Evolutionary conservation across 768 basidiomycete genomes (phyloP).

Genomic region (Galerina sulciceps): DNA sequence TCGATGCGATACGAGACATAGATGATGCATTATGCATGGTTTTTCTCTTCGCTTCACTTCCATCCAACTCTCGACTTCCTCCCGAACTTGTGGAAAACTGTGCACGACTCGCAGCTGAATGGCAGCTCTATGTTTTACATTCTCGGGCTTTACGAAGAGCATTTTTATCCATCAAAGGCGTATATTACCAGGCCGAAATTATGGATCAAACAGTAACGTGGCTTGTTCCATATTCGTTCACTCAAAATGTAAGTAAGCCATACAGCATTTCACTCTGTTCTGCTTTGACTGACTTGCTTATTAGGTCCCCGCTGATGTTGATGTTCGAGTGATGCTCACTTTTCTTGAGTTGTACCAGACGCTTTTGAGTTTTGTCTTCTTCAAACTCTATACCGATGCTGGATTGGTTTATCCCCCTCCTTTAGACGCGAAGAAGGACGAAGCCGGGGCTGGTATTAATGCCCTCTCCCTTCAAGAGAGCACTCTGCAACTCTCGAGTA

Average conservation of each 20-base stretch:
- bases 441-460: constrained; percentile 84
- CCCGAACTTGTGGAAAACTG: constrained; percentile 90
- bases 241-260: constrained; percentile 73
- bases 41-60: constrained; percentile 89
- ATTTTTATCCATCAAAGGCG: constrained; percentile 96
- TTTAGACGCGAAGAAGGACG: constrained; percentile 81
- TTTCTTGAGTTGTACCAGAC: constrained; percentile 99
- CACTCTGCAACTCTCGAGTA: constrained; percentile 37
- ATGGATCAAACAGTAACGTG: constrained; percentile 93
- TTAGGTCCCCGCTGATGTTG: constrained; percentile 93
- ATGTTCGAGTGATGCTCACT: constrained; percentile 96
- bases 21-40: constrained; percentile 97
- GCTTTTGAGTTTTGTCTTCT: constrained; percentile 91
- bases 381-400: constrained; percentile 96
- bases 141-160: constrained; percentile 83
- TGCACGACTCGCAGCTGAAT: constrained; percentile 87
- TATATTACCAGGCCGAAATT: constrained; percentile 96
- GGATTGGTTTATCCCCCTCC: constrained; percentile 96
- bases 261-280: background rate
- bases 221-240: constrained; percentile 98
- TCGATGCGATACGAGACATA: constrained; percentile 93
- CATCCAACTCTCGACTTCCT: constrained; percentile 82
- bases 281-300: constrained; percentile 10
- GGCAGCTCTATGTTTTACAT: constrained; percentile 96
- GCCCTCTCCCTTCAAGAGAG: constrained; percentile 77